These are phyloP conservation scores for Trypanosoma avium DNA, from an alignment of 208 protist species.

Conservation along the genomic window DNA sequence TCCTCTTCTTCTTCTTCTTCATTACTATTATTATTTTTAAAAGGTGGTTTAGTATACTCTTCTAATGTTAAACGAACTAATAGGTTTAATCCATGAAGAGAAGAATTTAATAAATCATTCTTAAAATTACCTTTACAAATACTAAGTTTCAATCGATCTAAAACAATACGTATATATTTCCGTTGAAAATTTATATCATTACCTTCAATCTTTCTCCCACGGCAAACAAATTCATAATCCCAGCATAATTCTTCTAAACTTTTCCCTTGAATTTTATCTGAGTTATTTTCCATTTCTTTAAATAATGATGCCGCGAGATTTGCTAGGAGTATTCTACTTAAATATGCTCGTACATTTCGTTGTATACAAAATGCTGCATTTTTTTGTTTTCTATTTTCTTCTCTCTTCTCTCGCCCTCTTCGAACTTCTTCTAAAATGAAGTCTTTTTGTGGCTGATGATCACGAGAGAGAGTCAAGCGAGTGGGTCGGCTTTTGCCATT, in stretches of 20 bases:
- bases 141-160: not conserved
- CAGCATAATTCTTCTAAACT: slow-evolving; percentile 18
- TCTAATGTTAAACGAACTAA: slow-evolving; percentile 8
- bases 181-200: not conserved
- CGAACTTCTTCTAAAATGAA: slow-evolving; percentile 57
- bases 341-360: slow-evolving; percentile 41
- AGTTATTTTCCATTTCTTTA: slow-evolving; percentile 1
- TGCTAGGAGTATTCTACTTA: slow-evolving; percentile 31
- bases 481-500: slow-evolving; percentile 64
- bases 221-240: slow-evolving; percentile 23
- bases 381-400: slow-evolving; percentile 38
- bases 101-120: slow-evolving; percentile 7
- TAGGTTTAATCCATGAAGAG: not conserved
- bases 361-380: slow-evolving; percentile 45
- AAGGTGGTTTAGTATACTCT: not conserved
- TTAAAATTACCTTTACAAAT: slow-evolving; percentile 5
- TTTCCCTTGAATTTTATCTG: not conserved
- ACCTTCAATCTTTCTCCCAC: not conserved
- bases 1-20: no score
- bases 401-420: slow-evolving; percentile 42
- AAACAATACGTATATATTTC: slow-evolving; percentile 7
- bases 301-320: slow-evolving; percentile 12
- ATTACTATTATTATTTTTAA: not conserved
- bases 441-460: slow-evolving; percentile 51
- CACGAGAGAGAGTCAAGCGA: slow-evolving; percentile 57